Conservation (phyloP, 2,329 filamentous ascomycete genomes). For the Claviceps digitariae region DNA sequence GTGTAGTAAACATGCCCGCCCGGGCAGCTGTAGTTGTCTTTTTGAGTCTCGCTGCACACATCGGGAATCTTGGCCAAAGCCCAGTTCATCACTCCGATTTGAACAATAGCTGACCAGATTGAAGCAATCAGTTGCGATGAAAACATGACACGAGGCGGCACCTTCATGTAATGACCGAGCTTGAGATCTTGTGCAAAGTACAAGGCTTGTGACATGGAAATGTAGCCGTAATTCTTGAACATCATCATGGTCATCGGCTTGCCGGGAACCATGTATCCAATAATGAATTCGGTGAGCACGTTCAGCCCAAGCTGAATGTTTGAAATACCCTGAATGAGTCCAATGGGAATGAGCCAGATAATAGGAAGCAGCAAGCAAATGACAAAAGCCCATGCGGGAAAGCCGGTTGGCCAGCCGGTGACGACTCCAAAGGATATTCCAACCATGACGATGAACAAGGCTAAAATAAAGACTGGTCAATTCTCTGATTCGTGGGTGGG, state of each 20-base stretch:
- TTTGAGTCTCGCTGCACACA: conserved; percentile 42
- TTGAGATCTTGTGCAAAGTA: conserved; percentile 55
- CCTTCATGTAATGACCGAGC: conserved; percentile 56
- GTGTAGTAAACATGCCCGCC: conserved; percentile 49
- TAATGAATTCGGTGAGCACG: conserved; percentile 59
- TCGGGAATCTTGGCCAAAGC: conserved; percentile 46
- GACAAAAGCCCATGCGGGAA: conserved; percentile 44
- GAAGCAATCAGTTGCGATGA: conserved; percentile 45
- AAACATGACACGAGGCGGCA: conserved; percentile 49
- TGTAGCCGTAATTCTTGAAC: conserved; percentile 63
- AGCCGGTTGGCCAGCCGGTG: conserved; percentile 40
- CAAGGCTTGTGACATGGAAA: conserved; percentile 52
- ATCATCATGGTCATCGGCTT: conserved; percentile 62
- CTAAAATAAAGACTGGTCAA: conserved; percentile 8
- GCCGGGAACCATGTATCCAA: conserved; percentile 61
- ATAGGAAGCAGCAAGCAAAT: conserved; percentile 44
- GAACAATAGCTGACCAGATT: conserved; percentile 47
- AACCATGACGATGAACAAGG: conserved; percentile 39
- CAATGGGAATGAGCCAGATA: conserved; percentile 46
- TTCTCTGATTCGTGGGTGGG: not conserved
- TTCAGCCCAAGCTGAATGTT: conserved; percentile 54
- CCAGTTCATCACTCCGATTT: conserved; percentile 54
- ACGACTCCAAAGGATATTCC: conserved; percentile 41
- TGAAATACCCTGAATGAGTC: conserved; percentile 47
- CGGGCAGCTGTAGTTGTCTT: conserved; percentile 43